phyloP scores from a whole-genome alignment of 805 yeast species.

The Scheffersomyces amazonensis region DNA sequence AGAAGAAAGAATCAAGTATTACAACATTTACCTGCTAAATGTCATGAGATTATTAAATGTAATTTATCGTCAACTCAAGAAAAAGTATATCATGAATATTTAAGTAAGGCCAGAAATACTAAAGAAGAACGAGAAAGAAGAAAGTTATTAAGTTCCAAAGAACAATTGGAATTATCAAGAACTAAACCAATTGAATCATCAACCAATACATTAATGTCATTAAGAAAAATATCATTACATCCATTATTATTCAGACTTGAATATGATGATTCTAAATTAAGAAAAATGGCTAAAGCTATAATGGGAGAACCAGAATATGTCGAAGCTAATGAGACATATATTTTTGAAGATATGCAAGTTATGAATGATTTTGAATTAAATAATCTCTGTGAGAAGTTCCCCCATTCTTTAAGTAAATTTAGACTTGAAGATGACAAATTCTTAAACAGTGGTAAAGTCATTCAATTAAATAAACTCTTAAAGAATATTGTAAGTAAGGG shows the following conservation, averaged over 20 bases:
- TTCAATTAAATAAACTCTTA: constrained; percentile 54
- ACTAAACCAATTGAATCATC: constrained; percentile 40
- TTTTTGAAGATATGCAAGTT: constrained; percentile 90
- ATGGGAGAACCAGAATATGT: constrained; percentile 78
- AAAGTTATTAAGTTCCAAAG: constrained; percentile 31
- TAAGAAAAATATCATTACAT: constrained; percentile 91
- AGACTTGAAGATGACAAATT: constrained; percentile 53
- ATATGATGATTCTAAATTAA: constrained; percentile 55
- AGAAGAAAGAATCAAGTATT: constrained; percentile 91
- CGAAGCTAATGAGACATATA: constrained; percentile 73
- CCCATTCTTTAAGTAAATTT: constrained; percentile 55
- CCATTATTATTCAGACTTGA: constrained; percentile 76
- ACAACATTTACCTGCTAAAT: constrained; percentile 80
- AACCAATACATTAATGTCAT: constrained; percentile 77
- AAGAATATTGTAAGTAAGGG: constrained; percentile 51
- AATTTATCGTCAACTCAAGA: constrained; percentile 55
- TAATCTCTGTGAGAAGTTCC: constrained; percentile 68
- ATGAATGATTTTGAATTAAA: constrained; percentile 92
- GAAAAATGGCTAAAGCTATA: constrained; percentile 71
- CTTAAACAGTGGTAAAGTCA: constrained; percentile 74
- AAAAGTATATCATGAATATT: constrained; percentile 58
- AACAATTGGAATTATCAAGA: constrained; percentile 28
- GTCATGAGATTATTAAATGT: constrained; percentile 63
- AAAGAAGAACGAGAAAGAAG: constrained; percentile 44
- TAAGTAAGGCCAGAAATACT: constrained; percentile 42